Evolutionary conservation across 768 basidiomycete species (phyloP), one percentile per base, ranked within the genome.

Genomic region (Tulasnella sp.): DNA sequence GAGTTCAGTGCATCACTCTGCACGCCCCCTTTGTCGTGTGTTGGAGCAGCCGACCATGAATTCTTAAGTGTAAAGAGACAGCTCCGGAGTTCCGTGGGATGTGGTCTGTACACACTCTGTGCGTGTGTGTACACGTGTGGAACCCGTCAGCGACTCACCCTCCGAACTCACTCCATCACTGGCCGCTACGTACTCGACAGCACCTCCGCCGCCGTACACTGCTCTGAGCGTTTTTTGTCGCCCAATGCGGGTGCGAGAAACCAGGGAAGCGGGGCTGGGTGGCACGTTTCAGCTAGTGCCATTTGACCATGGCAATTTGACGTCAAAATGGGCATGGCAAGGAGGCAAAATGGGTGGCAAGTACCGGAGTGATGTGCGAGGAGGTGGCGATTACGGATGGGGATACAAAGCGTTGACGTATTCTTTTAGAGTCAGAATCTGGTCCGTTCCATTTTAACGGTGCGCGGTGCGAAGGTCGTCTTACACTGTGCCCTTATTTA

Each of bases 1-100:
- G 57, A 61, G 57, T 61, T 61, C 57, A 61, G 57, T 32, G 57
- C 57, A 61, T 26, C 57, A 61, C 57, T 61, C 57, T 61, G 57
- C n/a, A 61, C 26, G 57, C 57, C 57, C 57, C 57, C 57, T 61
- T 61, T 61, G 57, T 61, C 57, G 57, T 26, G 23, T 26, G 26
- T 23, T 29, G 57, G 57, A 61, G 57, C 57, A 32, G n/a, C 29
- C 5, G 20, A 61, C 5, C 57, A 61, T 61, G 9, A 16, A 13
- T 26, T 32, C 57, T 32, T 29, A 13, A 15, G 26, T 61, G 57
- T 29, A 29, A 26, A 61, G 57, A 48, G 48, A 20, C 42, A 23
- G 57, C 23, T 32, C n/a, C 57, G 57, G 57, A 61, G 26, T 23
- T 61, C n/a, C 57, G 57, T 61, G 57, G 32, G 26, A 61, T 29